phyloP scores from a whole-genome alignment of 768 basidiomycete species.

The Boletus sp. region DNA sequence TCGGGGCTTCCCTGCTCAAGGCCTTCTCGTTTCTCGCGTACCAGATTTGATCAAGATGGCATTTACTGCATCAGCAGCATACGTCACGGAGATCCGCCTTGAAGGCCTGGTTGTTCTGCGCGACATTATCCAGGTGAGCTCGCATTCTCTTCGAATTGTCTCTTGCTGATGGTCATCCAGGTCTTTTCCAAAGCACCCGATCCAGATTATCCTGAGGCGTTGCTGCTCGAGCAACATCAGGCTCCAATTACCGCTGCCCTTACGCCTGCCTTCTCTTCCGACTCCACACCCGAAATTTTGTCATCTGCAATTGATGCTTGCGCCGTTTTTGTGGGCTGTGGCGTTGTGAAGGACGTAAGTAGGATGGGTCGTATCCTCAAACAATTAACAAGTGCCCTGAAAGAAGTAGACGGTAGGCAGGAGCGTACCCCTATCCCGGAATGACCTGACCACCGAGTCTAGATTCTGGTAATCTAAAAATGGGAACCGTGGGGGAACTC shows the following conservation, averaged over 20 bases:
- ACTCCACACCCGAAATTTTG: conserved; percentile 93
- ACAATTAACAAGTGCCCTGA: conserved; percentile 80
- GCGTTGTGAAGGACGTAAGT: conserved; percentile 84
- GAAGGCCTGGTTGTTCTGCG: conserved; percentile 86
- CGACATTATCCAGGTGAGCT: conserved; percentile 84
- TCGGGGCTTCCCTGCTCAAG: conserved; percentile 53
- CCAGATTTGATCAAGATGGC: conserved; percentile 97
- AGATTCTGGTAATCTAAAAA: conserved; percentile 82
- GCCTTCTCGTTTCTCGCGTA: conserved; percentile 79
- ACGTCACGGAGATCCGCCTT: conserved; percentile 92
- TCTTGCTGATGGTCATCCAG: conserved; percentile 40
- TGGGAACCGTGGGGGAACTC: conserved; percentile 83
- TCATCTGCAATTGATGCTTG: conserved; percentile 92
- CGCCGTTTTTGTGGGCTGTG: conserved; percentile 93
- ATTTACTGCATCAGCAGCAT: conserved; percentile 94
- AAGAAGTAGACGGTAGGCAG: conserved; percentile 79
- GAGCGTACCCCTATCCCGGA: neutral
- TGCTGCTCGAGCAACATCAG: conserved; percentile 95
- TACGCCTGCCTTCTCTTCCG: conserved; percentile 93
- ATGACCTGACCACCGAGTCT: conserved; percentile 11
- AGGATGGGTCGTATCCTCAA: conserved; percentile 95
- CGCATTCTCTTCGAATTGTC: neutral
- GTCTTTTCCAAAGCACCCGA: conserved; percentile 85
- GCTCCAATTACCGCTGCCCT: conserved; percentile 97
- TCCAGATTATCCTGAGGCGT: conserved; percentile 86